These are phyloP conservation scores for Daucus carota DNA, from an alignment of 129 eudicot species.

Conservation along the genomic window DH1_v3.0 NC_030386.2:22978001-22978500, in stretches of 20 bases:
- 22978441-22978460: constrained; percentile 38
- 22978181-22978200: not conserved
- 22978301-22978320: not conserved
- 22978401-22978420: not conserved
- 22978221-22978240: not conserved
- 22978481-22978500: constrained; percentile 92
- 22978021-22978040: constrained; percentile 94
- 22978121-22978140: constrained; percentile 98
- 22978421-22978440: too few relatives aligned
- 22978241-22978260: not conserved
- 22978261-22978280: not conserved
- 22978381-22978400: not conserved
- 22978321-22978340: not conserved
- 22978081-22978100: constrained; percentile 83
- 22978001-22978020: constrained; percentile 97
- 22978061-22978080: constrained; percentile 96
- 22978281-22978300: not conserved
- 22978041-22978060: constrained; percentile 80
- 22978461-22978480: constrained; percentile 94
- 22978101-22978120: constrained; percentile 79
- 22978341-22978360: not conserved
- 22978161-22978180: constrained; percentile 10
- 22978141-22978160: constrained; percentile 61
- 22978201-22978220: not conserved
- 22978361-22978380: not conserved